phyloP scores from a whole-genome alignment of 768 basidiomycete genomes.

The Crassisporium funariophilum region DNA sequence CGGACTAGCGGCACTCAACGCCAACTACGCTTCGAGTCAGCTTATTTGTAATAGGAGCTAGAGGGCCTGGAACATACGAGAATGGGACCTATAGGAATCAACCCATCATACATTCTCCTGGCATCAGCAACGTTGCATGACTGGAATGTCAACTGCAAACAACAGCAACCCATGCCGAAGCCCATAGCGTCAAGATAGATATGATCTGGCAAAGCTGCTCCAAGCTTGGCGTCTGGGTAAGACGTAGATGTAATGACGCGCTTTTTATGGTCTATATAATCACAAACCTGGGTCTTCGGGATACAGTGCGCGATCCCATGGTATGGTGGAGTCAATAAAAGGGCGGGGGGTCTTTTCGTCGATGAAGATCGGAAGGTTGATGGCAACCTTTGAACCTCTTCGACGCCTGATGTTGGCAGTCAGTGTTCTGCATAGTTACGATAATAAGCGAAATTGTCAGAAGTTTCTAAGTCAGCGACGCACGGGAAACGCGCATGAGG shows the following conservation, averaged over 20 bases:
- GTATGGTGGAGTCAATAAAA: constrained; percentile 92
- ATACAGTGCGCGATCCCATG: constrained; percentile 81
- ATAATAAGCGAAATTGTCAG: constrained; percentile 9
- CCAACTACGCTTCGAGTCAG: constrained; percentile 57
- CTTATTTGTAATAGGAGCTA: neutral
- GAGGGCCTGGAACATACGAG: constrained; percentile 57
- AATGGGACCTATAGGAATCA: constrained; percentile 93
- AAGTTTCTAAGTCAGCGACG: constrained; percentile 37
- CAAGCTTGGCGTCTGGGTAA: constrained; percentile 77
- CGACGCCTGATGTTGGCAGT: constrained; percentile 93
- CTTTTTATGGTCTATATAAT: too few relatives aligned
- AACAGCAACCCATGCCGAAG: constrained; percentile 99
- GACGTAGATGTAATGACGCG: too few relatives aligned
- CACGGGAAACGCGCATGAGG: constrained; percentile 98
- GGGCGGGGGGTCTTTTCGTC: constrained; percentile 87
- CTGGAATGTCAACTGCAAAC: constrained; percentile 97
- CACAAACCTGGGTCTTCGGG: constrained; percentile 83
- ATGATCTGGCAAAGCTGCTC: constrained; percentile 86
- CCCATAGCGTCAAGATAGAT: constrained; percentile 99
- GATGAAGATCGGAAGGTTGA: constrained; percentile 91
- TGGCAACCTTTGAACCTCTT: constrained; percentile 91
- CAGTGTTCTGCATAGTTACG: constrained; percentile 73
- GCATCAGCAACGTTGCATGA: constrained; percentile 94
- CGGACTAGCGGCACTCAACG: constrained; percentile 92
- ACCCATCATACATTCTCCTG: constrained; percentile 91